A percentile compares a stretch with the other conserved stretches of the same genome.
Conservation (phyloP, 2,329 filamentous ascomycete species). For the Fulvia fulva region DNA sequence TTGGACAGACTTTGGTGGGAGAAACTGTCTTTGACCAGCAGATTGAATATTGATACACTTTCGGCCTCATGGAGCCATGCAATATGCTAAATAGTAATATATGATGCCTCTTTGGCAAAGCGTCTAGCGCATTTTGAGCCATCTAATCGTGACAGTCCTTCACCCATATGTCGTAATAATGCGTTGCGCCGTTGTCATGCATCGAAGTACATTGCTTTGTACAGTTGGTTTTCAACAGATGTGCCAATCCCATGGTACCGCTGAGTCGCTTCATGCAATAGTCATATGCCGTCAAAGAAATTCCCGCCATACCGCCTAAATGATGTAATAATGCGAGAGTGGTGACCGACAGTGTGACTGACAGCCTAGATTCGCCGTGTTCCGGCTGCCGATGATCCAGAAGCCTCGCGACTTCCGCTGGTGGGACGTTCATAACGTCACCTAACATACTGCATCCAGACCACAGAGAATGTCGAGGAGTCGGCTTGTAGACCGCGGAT, state of each 20-base stretch:
- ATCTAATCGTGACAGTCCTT: background rate
- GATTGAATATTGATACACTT: background rate
- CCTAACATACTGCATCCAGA: background rate
- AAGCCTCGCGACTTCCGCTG: background rate
- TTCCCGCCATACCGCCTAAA: background rate
- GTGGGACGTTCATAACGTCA: background rate
- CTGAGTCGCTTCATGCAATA: background rate
- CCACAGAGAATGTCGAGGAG: background rate
- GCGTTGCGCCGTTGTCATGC: background rate
- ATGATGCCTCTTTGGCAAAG: background rate
- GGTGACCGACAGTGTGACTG: background rate
- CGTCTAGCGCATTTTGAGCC: background rate
- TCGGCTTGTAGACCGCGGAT: background rate
- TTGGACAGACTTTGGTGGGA: too few relatives aligned
- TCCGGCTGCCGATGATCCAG: background rate
- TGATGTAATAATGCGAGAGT: background rate
- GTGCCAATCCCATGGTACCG: background rate
- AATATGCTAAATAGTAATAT: background rate
- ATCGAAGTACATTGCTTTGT: background rate
- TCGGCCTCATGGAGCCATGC: background rate
- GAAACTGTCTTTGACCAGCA: background rate
- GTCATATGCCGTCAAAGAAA: background rate
- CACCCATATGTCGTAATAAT: background rate
- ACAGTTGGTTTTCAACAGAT: background rate
- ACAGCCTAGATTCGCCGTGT: background rate